Base-by-base conservation (phyloP, 2,329 filamentous ascomycete species). In the Verticillium alfalfae region DNA sequence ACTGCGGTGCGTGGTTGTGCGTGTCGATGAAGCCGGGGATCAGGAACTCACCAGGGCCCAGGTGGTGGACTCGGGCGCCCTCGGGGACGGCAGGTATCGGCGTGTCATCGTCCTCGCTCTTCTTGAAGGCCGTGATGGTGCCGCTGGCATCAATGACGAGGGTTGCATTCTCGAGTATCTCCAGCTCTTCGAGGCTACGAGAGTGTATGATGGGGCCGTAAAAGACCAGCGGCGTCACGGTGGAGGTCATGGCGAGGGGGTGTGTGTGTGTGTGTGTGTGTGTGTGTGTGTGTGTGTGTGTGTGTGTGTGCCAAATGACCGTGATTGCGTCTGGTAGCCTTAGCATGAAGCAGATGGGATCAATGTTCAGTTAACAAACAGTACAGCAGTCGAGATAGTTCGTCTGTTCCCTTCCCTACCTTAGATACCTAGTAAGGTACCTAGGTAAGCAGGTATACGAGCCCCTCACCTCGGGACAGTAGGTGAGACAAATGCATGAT, bases 1-100 rank as follows among this genome's bases (percentile, higher is more conserved):
- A 83, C 66, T 84, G 80, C 45, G 87, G 87, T 0, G 88, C 87
- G 67, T 90, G 88, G 63, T 88, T 88, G 71, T 90, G 88, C 1
- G 86, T 89, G 73, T 90, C 87, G 60, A 90, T 75, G 67, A 87
- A 83, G 54, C 84, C 84, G 0, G 85, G 85, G 61, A 86, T 80
- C 57, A 87, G 71, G 66, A 88, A 85, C 56, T 84, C 72, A 45
- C 77, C 78, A 8, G 69, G 73, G 2, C 66, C 57, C 2, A 84
- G 73, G 34, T 65, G 67, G 38, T 68, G 69, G 34, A 75, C 52
- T 26, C 62, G 56, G 31, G 66, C 68, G 10, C 66, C 60, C 3
- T 52, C 26, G 10, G 58, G 55, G 22, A 64, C 56, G 34, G 60
- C n/a, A 37, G 45, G 36, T 1, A 34, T 34, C 1, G 64, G 59